These are phyloP conservation scores for Canna indica DNA, from an alignment of 176 grass and related monocot genomes.

Conservation along the genomic window DNA sequence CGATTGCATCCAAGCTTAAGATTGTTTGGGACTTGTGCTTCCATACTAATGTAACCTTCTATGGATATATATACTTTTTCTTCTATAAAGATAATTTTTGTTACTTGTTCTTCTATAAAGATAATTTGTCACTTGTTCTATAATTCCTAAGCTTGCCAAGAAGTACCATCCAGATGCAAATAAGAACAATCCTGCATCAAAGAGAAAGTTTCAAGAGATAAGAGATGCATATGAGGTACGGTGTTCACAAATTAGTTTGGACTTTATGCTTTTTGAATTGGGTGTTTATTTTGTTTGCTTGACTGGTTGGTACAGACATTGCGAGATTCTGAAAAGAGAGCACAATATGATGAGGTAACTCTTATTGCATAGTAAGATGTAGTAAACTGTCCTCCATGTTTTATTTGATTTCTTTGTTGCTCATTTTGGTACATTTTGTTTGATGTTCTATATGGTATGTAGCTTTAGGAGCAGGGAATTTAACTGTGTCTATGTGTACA, in stretches of 20 bases:
- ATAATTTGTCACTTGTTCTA: neutral
- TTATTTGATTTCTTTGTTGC: neutral
- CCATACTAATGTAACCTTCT: neutral
- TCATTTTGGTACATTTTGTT: slow-evolving; percentile 22
- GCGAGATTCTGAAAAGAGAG: slow-evolving; percentile 69
- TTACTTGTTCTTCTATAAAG: neutral
- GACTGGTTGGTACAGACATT: slow-evolving; percentile 45
- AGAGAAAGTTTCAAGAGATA: slow-evolving; percentile 88
- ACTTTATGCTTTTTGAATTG: slow-evolving; percentile 9
- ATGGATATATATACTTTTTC: neutral
- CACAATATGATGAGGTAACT: slow-evolving; percentile 76
- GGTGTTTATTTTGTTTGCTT: slow-evolving; percentile 27
- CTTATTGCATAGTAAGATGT: neutral
- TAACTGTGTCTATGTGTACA: neutral
- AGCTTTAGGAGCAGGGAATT: neutral
- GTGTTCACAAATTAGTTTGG: slow-evolving; percentile 22
- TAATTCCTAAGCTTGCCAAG: slow-evolving; percentile 67
- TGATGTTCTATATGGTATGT: neutral
- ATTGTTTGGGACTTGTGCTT: neutral
- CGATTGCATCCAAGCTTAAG: neutral
- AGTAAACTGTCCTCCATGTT: neutral
- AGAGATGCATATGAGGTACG: slow-evolving; percentile 91
- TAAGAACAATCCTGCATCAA: slow-evolving; percentile 56
- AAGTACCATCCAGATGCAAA: slow-evolving; percentile 93
- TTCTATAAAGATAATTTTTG: neutral